Conservation (phyloP, 192 early-diverging fungal species). For the Coemansia sp. region DNA sequence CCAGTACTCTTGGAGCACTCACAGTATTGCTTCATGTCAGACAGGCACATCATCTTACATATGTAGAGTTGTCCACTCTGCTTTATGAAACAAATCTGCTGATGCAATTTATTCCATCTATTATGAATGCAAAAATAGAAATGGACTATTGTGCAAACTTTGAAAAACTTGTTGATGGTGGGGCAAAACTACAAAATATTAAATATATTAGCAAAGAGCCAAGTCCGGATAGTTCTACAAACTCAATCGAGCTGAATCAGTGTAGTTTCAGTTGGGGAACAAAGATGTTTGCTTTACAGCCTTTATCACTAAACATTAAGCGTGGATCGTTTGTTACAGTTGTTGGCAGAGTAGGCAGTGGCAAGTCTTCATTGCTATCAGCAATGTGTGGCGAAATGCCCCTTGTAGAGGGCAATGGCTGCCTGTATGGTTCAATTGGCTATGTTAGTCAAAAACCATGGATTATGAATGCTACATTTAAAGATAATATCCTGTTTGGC, state of each 20-base stretch:
- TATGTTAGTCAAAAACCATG: slow-evolving; percentile 84
- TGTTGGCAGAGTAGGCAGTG: slow-evolving; percentile 79
- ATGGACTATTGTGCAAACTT: not conserved
- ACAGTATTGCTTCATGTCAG: not conserved
- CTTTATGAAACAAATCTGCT: not conserved
- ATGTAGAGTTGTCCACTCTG: not conserved
- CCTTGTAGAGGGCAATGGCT: slow-evolving; percentile 48
- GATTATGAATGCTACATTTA: slow-evolving; percentile 80
- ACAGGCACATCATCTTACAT: not conserved
- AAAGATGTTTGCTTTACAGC: not conserved
- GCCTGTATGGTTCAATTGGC: slow-evolving; percentile 65
- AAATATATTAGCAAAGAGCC: not conserved
- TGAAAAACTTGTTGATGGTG: not conserved
- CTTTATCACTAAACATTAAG: not conserved
- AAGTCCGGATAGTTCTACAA: not conserved
- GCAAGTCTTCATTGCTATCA: slow-evolving; percentile 81
- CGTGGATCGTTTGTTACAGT: slow-evolving; percentile 62
- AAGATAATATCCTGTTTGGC: slow-evolving; percentile 72
- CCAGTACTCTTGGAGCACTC: not conserved
- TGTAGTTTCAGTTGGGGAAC: slow-evolving; percentile 20
- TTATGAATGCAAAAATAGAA: not conserved
- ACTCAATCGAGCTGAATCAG: not conserved
- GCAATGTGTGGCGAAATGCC: slow-evolving; percentile 84
- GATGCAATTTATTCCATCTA: not conserved
- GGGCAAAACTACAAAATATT: not conserved